Evolutionary conservation across 208 protist species (phyloP), one percentile per base, ranked within the genome.

Genomic region (Perkinsela sp.): DNA sequence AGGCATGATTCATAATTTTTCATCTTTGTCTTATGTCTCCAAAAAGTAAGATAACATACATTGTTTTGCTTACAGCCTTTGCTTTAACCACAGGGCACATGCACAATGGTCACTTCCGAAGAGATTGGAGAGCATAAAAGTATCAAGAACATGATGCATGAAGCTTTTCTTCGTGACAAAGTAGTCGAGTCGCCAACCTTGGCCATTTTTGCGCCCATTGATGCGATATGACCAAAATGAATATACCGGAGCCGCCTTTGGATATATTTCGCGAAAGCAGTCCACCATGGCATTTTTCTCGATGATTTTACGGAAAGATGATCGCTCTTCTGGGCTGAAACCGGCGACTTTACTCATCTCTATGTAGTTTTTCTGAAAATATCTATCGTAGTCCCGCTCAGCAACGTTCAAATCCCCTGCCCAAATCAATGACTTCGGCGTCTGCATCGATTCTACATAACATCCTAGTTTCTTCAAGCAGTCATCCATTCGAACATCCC

Each of bases 121-220:
- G 32, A 90, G 75, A 31, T 83, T 69, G 13, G 82, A 81, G 77
- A 91, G 87, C 13, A 85, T 75, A 70, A 83, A 91, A 73, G 77
- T 85, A 69, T 91, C 85, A 66, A 87, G 79, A 32, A 93, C 80
- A 13, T 69, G 73, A 31, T 74, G 68, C 31, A 77, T 71, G 28
- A 94, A 68, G 28, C 72, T 40, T 31, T 76, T 69, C 6, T 81
- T 84, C 29, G 90, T 75, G n/a, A 95, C 76, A 75, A 93, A 95
- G 74, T 95, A 94, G 74, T 95, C 91, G 28, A 95, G 67, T 29
- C 91, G 77, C 89, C 91, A 94, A 29, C 91, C 89, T 22, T 88
- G 73, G 28, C 80, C 80, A 70, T 84, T 77, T n/a, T 67, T 66
- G 2, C 82, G 69, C 0, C 76, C 76, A 68, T 87, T 85, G 32